A percentile compares a stretch with the other conserved stretches of the same genome.
These are phyloP conservation scores for Gossypium davidsonii DNA, from an alignment of 441 rosid genomes.

Conservation along the genomic window DNA sequence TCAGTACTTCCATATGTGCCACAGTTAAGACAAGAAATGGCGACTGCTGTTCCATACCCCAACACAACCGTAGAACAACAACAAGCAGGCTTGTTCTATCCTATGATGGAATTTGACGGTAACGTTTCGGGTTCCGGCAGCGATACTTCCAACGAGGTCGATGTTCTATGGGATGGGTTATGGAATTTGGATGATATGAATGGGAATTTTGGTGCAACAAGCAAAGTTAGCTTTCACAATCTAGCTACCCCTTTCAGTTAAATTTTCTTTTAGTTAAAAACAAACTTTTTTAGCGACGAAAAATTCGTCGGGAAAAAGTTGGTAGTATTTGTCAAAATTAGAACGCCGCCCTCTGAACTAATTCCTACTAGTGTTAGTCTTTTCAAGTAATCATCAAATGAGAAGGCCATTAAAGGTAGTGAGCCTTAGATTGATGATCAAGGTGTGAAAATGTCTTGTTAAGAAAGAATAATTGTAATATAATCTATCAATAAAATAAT, in stretches of 20 bases:
- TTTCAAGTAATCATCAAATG: conserved; percentile 10
- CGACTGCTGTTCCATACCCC: conserved; percentile 3
- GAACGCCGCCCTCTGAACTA: neutral
- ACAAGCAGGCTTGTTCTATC: conserved; percentile 12
- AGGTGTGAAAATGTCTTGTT: conserved; percentile 15
- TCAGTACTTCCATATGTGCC: conserved; percentile 21
- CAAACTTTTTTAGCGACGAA: neutral
- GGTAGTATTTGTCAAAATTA: neutral
- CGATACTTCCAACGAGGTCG: conserved; percentile 36
- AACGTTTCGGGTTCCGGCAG: conserved; percentile 17
- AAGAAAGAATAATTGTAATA: conserved; percentile 10
- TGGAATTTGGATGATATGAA: conserved; percentile 62
- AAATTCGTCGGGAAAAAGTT: neutral
- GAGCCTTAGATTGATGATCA: conserved; percentile 22
- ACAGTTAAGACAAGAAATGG: conserved; percentile 34
- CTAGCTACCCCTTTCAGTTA: conserved; percentile 33
- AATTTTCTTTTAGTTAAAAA: neutral
- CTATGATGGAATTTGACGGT: conserved; percentile 15
- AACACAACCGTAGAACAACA: conserved; percentile 28
- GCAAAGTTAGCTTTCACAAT: conserved; percentile 36
- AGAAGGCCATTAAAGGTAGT: conserved; percentile 12
- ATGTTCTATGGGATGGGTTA: conserved; percentile 55
- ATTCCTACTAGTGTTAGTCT: neutral
- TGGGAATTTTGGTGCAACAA: conserved; percentile 29
- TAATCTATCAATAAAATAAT: conserved; percentile 17